These are phyloP conservation scores for Neopestalotiopsis clavispora DNA, from an alignment of 2,329 filamentous ascomycete genomes.

Conservation along the genomic window DNA sequence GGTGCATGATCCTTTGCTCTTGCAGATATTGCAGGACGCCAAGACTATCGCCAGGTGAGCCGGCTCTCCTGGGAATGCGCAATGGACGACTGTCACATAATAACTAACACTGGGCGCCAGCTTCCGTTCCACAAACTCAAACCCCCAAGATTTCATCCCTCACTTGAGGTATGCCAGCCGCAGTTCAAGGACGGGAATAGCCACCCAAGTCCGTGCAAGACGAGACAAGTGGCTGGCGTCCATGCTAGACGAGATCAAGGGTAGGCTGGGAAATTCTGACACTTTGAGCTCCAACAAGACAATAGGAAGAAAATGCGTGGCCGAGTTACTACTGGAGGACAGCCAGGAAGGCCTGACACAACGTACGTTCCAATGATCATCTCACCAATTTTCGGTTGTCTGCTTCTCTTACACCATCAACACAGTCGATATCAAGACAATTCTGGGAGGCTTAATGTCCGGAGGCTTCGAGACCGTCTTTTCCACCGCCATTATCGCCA, in stretches of 20 bases:
- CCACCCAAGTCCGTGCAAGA: background rate
- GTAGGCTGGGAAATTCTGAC: background rate
- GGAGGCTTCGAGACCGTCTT: conserved; percentile 5
- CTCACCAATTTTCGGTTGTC: background rate
- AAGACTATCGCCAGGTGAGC: background rate
- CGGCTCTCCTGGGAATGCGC: background rate
- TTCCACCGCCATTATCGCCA: conserved; percentile 6
- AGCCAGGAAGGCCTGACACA: background rate
- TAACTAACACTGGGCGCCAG: background rate
- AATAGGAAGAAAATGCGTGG: background rate
- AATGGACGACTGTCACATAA: background rate
- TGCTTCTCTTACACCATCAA: background rate
- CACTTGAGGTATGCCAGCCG: background rate
- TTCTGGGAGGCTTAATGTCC: conserved; percentile 7
- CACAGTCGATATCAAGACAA: background rate
- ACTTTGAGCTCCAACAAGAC: background rate
- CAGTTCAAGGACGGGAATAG: background rate
- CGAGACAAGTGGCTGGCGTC: conserved; percentile 3
- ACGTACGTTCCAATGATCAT: background rate
- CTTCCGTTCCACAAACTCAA: conserved; percentile 3
- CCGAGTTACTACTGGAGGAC: background rate
- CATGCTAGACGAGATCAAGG: background rate
- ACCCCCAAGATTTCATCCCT: conserved; percentile 1
- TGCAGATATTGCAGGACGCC: conserved; percentile 1
- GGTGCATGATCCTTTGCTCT: background rate